Conservation (phyloP, 306 rosid genomes). For the Vicia faba region DNA sequence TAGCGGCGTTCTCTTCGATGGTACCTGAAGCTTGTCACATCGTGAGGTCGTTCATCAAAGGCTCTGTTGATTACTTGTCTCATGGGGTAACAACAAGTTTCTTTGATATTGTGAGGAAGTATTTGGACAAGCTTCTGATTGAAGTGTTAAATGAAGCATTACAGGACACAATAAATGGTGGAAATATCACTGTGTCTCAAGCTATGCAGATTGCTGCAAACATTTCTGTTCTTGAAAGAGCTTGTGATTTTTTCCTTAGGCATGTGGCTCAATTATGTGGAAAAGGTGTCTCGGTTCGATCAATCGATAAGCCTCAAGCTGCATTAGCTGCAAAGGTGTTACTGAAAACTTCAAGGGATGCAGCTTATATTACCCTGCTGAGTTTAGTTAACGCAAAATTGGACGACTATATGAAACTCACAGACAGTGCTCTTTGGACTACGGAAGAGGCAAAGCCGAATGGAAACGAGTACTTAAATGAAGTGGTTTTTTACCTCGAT, state of each 20-base stretch:
- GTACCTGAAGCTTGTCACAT: constrained; percentile 80
- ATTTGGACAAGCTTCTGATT: constrained; percentile 68
- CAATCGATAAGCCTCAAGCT: constrained; percentile 67
- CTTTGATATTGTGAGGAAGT: constrained; percentile 69
- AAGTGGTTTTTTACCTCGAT: constrained; percentile 78
- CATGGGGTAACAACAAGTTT: constrained; percentile 52
- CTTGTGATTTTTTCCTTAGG: constrained; percentile 82
- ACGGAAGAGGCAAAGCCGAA: constrained; percentile 62
- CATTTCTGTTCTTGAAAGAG: constrained; percentile 81
- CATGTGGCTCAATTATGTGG: constrained; percentile 76
- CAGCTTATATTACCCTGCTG: constrained; percentile 66
- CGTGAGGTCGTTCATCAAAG: constrained; percentile 81
- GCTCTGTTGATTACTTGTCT: constrained; percentile 81
- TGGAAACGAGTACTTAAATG: constrained; percentile 76
- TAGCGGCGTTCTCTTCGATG: constrained; percentile 84
- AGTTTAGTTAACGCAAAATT: constrained; percentile 64
- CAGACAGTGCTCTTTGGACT: constrained; percentile 70
- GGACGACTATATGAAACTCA: constrained; percentile 73
- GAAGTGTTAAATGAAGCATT: constrained; percentile 71
- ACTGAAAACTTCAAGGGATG: constrained; percentile 74
- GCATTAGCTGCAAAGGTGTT: constrained; percentile 78
- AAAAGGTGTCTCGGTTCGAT: constrained; percentile 54
- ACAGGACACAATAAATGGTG: constrained; percentile 58
- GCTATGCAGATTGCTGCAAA: constrained; percentile 99
- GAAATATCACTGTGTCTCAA: constrained; percentile 67